Percentiles rank a stretch among this genome's conserved stretches.
Evolutionary conservation across 73 alveolate species (phyloP).

Genomic region (Paramecium primaurelia): DNA sequence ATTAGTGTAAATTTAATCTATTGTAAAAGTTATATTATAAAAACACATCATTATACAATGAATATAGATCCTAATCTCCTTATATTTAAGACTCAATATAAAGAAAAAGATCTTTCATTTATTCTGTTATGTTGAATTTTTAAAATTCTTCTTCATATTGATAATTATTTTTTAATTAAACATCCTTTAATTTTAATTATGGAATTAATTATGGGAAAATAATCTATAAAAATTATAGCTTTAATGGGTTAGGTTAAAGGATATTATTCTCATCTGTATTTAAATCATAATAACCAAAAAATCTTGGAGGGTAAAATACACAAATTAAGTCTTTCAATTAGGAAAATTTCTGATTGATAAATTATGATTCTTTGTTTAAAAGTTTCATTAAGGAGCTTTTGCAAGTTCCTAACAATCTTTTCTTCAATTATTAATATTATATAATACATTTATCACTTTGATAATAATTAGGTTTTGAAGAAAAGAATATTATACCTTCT

Average conservation of each 20-base stretch:
- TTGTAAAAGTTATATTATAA: not conserved
- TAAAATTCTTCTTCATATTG: not conserved
- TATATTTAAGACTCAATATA: not conserved
- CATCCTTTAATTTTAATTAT: not conserved
- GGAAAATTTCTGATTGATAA: not conserved
- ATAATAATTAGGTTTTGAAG: not conserved
- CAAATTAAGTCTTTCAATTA: not conserved
- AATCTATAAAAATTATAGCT: not conserved
- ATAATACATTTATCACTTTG: not conserved
- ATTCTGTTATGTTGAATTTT: not conserved
- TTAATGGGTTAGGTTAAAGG: not conserved
- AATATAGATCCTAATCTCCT: not conserved
- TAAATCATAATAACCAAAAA: not conserved
- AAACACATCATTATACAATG: conserved; percentile 16
- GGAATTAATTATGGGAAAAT: conserved; percentile 39
- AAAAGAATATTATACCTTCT: conserved; percentile 19
- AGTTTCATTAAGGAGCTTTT: not conserved
- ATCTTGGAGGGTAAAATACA: conserved; percentile 29
- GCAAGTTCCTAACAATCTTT: not conserved
- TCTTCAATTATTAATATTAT: not conserved
- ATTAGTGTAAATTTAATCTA: conserved; percentile 34
- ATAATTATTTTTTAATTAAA: not conserved
- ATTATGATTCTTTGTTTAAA: not conserved
- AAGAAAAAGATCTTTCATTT: not conserved
- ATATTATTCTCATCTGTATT: not conserved